Evolutionary conservation across 2,329 filamentous ascomycete genomes (phyloP), one percentile per base, ranked within the genome.

Genomic region (Talaromyces verruculosus): DNA sequence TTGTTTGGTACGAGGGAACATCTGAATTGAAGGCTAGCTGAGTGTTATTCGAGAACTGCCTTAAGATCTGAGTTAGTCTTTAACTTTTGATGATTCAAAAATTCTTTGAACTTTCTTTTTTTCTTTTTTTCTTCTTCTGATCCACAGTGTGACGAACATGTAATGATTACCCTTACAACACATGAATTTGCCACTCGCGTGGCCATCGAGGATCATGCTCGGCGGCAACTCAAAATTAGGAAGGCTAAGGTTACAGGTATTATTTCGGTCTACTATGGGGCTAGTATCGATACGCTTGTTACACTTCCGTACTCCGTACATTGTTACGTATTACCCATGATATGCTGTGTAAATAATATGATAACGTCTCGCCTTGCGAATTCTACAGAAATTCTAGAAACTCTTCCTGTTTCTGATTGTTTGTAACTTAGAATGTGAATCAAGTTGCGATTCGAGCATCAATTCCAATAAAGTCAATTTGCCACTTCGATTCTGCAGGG

Each of bases 171-270:
- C 30, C 53, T 39, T 39, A 37, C 25, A 49, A 49, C n/a, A 35
- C 30, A 49, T 33, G 43, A 49, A 10, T 33, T 43, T 47, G 41
- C 41, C 39, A 47, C 60, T 62, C 60, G 60, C 60, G 60, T 62
- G 60, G 59, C 59, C 59, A 49, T 33, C 59, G 59, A 49, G 43
- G 59, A 61, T 61, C 59, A 49, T 61, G 37, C 45, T 49, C 25
- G 59, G 59, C 59, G 43, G 28, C 28, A 62, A 62, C 60, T 62
- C 45, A 62, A 62, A 53, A 51, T 39, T 62, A 47, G 25, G 60
- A 51, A 33, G n/a, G 28, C 30, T 37, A 37, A 35, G 30, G 17
- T 35, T 11, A 35, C 33, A 11, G 8, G 49, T 33, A 30, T 17
- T 51, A 28, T 30, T 30, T 25, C 45, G 45, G 43, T 11, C 43